Evolutionary conservation across 371 early-diverging fungal genomes (phyloP).

Genomic region (Rhizopus arrhizus): DNA sequence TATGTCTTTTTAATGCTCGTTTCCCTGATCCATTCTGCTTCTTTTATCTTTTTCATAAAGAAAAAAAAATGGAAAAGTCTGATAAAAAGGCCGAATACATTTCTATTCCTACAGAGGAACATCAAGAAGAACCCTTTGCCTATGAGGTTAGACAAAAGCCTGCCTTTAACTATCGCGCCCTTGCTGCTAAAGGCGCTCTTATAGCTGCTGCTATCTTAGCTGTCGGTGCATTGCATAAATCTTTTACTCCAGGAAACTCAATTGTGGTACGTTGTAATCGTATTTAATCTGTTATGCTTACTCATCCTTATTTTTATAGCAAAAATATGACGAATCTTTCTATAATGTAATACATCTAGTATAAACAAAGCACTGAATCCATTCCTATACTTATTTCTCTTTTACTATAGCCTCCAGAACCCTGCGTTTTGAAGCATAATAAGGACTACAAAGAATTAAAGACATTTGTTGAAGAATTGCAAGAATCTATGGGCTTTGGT

Average conservation of each 20-base stretch:
- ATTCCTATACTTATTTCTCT: neutral
- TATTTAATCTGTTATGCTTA: too few relatives aligned
- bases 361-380: neutral
- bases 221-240: too few relatives aligned
- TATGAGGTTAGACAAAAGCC: neutral
- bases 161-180: neutral
- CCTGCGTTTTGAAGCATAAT: slow-evolving; percentile 16
- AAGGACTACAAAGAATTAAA: slow-evolving; percentile 24
- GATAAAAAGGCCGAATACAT: slow-evolving; percentile 16
- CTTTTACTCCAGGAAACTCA: too few relatives aligned
- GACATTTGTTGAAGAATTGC: slow-evolving; percentile 11
- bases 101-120: slow-evolving; percentile 26
- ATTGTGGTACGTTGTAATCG: too few relatives aligned
- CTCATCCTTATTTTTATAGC: too few relatives aligned
- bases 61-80: slow-evolving; percentile 19
- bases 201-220: too few relatives aligned
- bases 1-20: too few relatives aligned
- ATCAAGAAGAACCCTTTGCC: neutral
- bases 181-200: neutral
- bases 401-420: slow-evolving; percentile 7
- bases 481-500: slow-evolving; percentile 9
- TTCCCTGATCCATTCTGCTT: neutral
- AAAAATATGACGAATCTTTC: neutral
- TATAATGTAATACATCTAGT: neutral
- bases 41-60: neutral